These are phyloP conservation scores for Beauveria sp. DNA, from an alignment of 2,329 filamentous ascomycete genomes.

Conservation along the genomic window DNA sequence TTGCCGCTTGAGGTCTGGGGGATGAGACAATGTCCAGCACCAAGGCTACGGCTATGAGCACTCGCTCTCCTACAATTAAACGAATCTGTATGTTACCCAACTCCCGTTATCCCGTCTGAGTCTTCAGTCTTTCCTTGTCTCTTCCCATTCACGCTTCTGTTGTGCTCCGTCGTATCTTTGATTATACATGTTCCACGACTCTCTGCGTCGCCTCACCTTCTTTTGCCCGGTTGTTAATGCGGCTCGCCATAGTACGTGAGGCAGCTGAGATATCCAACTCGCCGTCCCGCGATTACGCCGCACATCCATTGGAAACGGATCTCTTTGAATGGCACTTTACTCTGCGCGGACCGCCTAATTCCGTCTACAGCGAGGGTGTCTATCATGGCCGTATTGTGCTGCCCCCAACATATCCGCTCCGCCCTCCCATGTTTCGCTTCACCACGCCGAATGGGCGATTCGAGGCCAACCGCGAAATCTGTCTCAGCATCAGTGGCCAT, in stretches of 20 bases:
- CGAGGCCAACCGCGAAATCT: constrained; percentile 95
- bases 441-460: constrained; percentile 86
- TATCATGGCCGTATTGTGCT: constrained; percentile 95
- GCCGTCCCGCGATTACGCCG: constrained; percentile 79
- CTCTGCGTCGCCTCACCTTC: neutral
- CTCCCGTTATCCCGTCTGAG: neutral
- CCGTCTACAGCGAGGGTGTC: constrained; percentile 70
- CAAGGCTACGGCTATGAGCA: constrained; percentile 37
- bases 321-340: constrained; percentile 99
- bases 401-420: constrained; percentile 80
- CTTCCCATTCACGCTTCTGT: neutral
- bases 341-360: constrained; percentile 76
- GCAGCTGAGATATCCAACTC: constrained; percentile 74
- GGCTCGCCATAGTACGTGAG: constrained; percentile 63
- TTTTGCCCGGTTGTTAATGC: constrained; percentile 1
- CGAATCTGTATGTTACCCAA: constrained; percentile 59
- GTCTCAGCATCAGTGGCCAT: constrained; percentile 84
- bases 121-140: neutral
- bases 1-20: neutral
- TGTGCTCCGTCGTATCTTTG: neutral
- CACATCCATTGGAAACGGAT: constrained; percentile 76
- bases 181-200: neutral
- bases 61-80: constrained; percentile 76
- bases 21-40: neutral
- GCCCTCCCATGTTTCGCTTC: constrained; percentile 93